Evolutionary conservation across 2,329 filamentous ascomycete species (phyloP).

Genomic region (Paraconiothyrium brasiliense): DNA sequence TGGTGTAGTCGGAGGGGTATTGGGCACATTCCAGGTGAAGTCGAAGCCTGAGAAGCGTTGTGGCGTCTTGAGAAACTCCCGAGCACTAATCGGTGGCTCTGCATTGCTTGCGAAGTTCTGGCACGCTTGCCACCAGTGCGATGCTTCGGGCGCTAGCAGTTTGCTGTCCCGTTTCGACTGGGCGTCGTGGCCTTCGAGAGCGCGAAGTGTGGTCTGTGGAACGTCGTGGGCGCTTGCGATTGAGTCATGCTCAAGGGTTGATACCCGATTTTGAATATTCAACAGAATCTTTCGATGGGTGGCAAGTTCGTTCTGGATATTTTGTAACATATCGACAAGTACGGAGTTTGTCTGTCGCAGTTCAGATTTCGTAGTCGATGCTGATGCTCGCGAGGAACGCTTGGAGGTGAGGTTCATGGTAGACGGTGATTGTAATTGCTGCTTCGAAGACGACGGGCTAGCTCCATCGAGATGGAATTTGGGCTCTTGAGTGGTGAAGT

Average conservation of each 20-base stretch:
- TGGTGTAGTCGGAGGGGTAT: constrained; percentile 21
- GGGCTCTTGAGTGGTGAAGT: constrained; percentile 24
- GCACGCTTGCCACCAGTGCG: constrained; percentile 39
- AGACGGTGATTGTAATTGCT: constrained; percentile 4
- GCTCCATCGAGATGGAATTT: constrained; percentile 28
- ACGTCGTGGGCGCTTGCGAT: constrained; percentile 21
- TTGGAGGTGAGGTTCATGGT: constrained; percentile 23
- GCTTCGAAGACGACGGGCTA: constrained; percentile 18
- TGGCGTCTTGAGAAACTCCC: constrained; percentile 38
- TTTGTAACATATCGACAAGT: constrained; percentile 41
- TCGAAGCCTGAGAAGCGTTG: constrained; percentile 36
- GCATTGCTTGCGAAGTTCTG: constrained; percentile 39
- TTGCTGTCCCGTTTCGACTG: constrained; percentile 23
- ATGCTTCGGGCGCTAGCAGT: constrained; percentile 25
- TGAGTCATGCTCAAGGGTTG: constrained; percentile 37
- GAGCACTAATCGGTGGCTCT: constrained; percentile 36
- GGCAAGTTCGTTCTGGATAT: constrained; percentile 38
- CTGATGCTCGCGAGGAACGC: constrained; percentile 29
- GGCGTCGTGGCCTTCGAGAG: constrained; percentile 20
- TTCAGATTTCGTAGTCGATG: constrained; percentile 37
- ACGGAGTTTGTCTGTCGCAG: constrained; percentile 36
- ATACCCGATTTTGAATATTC: constrained; percentile 40
- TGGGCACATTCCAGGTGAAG: constrained; percentile 29
- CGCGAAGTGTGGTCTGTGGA: constrained; percentile 22
- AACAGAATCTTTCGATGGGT: constrained; percentile 38